Base-by-base conservation (phyloP, 345 rosid species). In the Leavenworthia alabamica region DNA sequence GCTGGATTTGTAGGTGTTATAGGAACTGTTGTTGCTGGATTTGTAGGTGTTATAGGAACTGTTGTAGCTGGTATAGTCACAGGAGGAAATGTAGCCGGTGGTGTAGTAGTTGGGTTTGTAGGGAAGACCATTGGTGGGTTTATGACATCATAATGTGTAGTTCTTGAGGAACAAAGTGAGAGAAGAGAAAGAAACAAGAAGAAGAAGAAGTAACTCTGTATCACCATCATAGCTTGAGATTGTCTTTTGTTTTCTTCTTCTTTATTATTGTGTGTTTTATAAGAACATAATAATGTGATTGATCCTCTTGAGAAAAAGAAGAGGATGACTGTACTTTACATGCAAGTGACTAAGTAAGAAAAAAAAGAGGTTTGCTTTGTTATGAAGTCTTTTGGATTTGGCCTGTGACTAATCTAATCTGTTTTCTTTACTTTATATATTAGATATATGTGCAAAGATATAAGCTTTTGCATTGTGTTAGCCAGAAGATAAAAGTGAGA, bases 351-450 rank as follows among this genome's bases (percentile, higher is more conserved):
- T 45, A 64, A 66, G 58, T 33, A 2, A 67, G 41, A 71, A 43
- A 53, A n/a, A n/a, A 51, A 73, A 73, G 64, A 51, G 40, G 68
- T 77, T 77, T 82, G 35, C 96, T 83, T 88, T 85, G 85, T 76
- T 35, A 70, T 37, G 77, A 80, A 79, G 90, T 64, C 75, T 71
- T 71, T 71, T 71, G 46, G 37, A 56, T 71, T 70, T 54, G 68
- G 74, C 63, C 48, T 54, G 2, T 49, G 62, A 9, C 56, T 10
- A 54, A 35, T 45, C 72, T 59, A 67, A 58, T 59, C 66, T 57
- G 35, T 52, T 33, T 50, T 51, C 46, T 49, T 56, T 62, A 32
- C 40, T 7, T 56, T 39, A 19, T 44, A 29, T 37, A 46, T n/a
- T n/a, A n/a, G n/a, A n/a, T 29, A 16, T 40, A 3, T 56, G 49